These are phyloP conservation scores for Cutaneotrichosporon sp. DNA, from an alignment of 1,284 basidiomycete species.

Conservation along the genomic window DNA sequence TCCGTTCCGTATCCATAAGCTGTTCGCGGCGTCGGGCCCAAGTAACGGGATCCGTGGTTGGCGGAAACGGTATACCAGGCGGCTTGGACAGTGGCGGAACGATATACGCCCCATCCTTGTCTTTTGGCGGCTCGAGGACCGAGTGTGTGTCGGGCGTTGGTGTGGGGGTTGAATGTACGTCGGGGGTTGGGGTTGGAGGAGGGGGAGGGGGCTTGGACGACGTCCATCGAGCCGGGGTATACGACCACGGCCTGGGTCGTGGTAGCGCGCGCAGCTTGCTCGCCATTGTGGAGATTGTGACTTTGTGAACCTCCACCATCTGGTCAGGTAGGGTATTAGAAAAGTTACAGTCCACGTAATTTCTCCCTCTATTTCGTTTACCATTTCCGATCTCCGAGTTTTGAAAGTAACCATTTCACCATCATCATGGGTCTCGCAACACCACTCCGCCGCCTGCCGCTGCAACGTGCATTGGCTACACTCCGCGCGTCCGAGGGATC, in stretches of 20 bases:
- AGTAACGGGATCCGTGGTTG: conserved; percentile 60
- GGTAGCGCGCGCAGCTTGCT: conserved; percentile 6
- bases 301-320: conserved; percentile 9
- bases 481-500: conserved; percentile 30
- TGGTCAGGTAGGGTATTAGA: too few relatives aligned
- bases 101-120: conserved; percentile 21
- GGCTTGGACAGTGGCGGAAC: conserved; percentile 57
- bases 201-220: neutral
- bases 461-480: conserved; percentile 30
- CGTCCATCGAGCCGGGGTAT: neutral
- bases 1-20: conserved; percentile 68
- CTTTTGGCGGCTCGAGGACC: conserved; percentile 5
- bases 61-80: conserved; percentile 67
- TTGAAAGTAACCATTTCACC: neutral
- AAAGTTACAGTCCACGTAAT: neutral
- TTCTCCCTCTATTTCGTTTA: neutral
- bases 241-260: neutral
- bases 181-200: neutral
- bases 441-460: conserved; percentile 28
- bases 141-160: neutral
- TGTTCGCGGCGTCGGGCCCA: conserved; percentile 69
- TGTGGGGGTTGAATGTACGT: neutral
- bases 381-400: neutral
- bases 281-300: conserved; percentile 3
- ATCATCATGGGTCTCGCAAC: conserved; percentile 2